Conservation (phyloP, 805 yeast genomes). For the Metschnikowia baotianmanensis region DNA sequence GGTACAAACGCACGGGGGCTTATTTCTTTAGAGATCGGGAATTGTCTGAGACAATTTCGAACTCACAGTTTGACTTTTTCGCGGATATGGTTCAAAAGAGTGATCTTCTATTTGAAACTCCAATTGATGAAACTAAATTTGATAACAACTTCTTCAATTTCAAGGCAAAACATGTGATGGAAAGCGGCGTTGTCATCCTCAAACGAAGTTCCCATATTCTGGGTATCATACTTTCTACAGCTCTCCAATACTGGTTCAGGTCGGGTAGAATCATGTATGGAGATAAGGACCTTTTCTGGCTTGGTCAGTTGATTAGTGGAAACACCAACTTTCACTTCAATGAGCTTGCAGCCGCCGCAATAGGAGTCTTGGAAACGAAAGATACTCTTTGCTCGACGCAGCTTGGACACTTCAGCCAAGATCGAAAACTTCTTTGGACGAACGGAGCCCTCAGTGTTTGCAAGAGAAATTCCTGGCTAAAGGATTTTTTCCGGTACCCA, state of each 20-base stretch:
- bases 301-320: slow-evolving; percentile 27
- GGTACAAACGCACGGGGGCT: slow-evolving; percentile 27
- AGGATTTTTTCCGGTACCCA: slow-evolving; percentile 13
- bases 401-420: slow-evolving; percentile 22
- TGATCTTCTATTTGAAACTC: slow-evolving; percentile 3
- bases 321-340: slow-evolving; percentile 20
- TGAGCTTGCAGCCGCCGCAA: slow-evolving; percentile 21
- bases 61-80: slow-evolving; percentile 9
- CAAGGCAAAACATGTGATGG: slow-evolving; percentile 29
- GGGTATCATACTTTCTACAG: slow-evolving; percentile 14
- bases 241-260: slow-evolving; percentile 13
- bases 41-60: slow-evolving; percentile 11
- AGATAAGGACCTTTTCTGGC: slow-evolving; percentile 29
- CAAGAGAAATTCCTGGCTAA: slow-evolving; percentile 17
- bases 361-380: slow-evolving; percentile 19
- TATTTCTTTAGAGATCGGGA: slow-evolving; percentile 27
- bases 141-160: slow-evolving; percentile 16
- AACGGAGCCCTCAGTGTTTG: slow-evolving; percentile 29
- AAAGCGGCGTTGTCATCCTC: slow-evolving; percentile 35
- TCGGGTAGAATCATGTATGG: slow-evolving; percentile 26
- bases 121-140: slow-evolving; percentile 6
- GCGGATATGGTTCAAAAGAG: slow-evolving; percentile 9
- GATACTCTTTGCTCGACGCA: slow-evolving; percentile 25
- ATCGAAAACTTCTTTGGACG: slow-evolving; percentile 24
- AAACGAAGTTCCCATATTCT: slow-evolving; percentile 22